These are phyloP conservation scores for Aotearoamyces nothofagi DNA, from an alignment of 2,329 filamentous ascomycete genomes.

Conservation along the genomic window DNA sequence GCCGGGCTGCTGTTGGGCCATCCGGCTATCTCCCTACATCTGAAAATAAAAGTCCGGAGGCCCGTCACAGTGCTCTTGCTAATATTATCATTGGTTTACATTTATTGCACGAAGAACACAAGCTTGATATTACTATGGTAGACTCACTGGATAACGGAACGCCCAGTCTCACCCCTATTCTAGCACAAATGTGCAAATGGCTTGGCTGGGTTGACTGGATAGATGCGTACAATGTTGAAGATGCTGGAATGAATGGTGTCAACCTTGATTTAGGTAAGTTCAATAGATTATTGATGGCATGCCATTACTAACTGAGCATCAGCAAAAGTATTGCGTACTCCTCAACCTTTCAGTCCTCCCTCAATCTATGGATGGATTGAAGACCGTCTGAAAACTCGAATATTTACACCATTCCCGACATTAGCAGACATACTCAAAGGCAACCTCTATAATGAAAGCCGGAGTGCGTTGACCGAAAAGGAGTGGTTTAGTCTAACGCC, in stretches of 20 bases:
- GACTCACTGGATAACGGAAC: slow-evolving; percentile 28
- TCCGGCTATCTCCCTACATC: slow-evolving; percentile 51
- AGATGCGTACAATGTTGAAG: slow-evolving; percentile 44
- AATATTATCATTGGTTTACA: slow-evolving; percentile 66
- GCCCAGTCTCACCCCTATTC: slow-evolving; percentile 48
- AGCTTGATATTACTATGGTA: slow-evolving; percentile 50
- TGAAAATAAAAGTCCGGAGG: slow-evolving; percentile 32
- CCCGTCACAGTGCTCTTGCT: slow-evolving; percentile 43
- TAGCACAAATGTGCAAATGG: slow-evolving; percentile 74
- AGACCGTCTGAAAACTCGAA: slow-evolving; percentile 18
- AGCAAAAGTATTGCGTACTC: slow-evolving; percentile 15
- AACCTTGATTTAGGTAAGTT: slow-evolving; percentile 35
- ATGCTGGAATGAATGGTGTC: slow-evolving; percentile 33
- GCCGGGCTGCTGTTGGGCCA: slow-evolving; percentile 34
- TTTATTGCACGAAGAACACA: slow-evolving; percentile 77
- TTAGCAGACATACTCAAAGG: slow-evolving; percentile 30
- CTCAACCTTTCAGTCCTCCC: slow-evolving; percentile 37
- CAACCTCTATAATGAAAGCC: slow-evolving; percentile 8
- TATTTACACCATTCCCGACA: slow-evolving; percentile 28
- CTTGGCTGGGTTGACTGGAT: slow-evolving; percentile 58
- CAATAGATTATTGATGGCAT: too few species aligned
- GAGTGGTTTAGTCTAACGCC: slow-evolving; percentile 29
- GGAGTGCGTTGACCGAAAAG: slow-evolving; percentile 7
- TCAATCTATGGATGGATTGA: slow-evolving; percentile 42
- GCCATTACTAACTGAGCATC: slow-evolving; percentile 1